Evolutionary conservation across 805 yeast genomes (phyloP).

Genomic region (Schwanniomyces occidentalis): DNA sequence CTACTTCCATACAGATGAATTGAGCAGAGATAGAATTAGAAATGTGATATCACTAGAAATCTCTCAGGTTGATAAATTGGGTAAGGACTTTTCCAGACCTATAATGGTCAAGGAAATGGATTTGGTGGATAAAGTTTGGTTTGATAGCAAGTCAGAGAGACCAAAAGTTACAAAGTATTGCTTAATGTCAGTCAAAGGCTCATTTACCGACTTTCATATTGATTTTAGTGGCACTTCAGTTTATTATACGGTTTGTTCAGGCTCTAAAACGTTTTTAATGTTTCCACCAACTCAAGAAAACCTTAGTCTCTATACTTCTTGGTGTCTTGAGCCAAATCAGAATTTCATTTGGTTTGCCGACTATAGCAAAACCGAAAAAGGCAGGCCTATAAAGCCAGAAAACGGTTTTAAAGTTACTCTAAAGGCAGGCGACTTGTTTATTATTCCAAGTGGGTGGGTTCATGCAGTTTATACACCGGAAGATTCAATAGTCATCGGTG

Average conservation of each 20-base stretch:
- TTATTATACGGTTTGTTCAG: conserved; percentile 79
- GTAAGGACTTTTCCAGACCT: conserved; percentile 59
- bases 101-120: conserved; percentile 63
- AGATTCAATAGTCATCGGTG: conserved; percentile 84
- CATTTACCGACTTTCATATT: conserved; percentile 87
- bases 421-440: conserved; percentile 66
- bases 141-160: conserved; percentile 28
- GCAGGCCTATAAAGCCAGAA: conserved; percentile 26
- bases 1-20: conserved; percentile 52
- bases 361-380: conserved; percentile 31
- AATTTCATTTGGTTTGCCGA: conserved; percentile 66
- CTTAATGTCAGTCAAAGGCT: conserved; percentile 77
- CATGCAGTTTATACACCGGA: conserved; percentile 84
- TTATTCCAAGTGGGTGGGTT: conserved; percentile 92
- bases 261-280: conserved; percentile 72
- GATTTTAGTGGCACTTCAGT: conserved; percentile 95
- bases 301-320: conserved; percentile 58
- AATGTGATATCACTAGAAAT: conserved; percentile 85
- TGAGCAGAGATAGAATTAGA: conserved; percentile 60
- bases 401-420: conserved; percentile 56
- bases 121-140: conserved; percentile 69
- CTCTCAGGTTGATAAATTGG: conserved; percentile 52
- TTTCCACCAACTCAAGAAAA: conserved; percentile 74
- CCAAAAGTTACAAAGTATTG: conserved; percentile 77
- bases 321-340: conserved; percentile 73